These are phyloP conservation scores for Mucor sp. DNA, from an alignment of 371 early-diverging fungal species.

Conservation along the genomic window DNA sequence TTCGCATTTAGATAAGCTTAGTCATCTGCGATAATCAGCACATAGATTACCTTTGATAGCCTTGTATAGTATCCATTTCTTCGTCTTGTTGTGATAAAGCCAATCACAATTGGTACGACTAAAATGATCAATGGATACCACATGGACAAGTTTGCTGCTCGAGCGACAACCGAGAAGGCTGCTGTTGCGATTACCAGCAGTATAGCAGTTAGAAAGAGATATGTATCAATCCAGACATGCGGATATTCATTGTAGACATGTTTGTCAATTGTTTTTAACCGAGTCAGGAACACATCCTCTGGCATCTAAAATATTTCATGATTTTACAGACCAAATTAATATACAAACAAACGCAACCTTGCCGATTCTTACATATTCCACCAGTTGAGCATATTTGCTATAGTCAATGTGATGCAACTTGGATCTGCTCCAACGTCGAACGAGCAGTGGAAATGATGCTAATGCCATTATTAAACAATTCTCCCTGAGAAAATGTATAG, in stretches of 20 bases:
- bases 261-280: conserved; percentile 24
- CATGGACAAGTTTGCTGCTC: conserved; percentile 28
- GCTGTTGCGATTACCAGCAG: conserved; percentile 38
- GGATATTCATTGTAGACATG: conserved; percentile 33
- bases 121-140: conserved; percentile 43
- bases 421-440: conserved; percentile 25
- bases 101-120: conserved; percentile 32
- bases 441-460: conserved; percentile 25
- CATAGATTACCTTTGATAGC: conserved; percentile 19
- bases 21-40: background rate
- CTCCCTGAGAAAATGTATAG: background rate
- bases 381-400: conserved; percentile 20
- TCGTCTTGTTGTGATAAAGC: conserved; percentile 38
- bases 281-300: conserved; percentile 27
- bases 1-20: background rate
- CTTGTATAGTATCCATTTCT: conserved; percentile 27
- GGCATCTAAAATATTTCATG: conserved; percentile 27
- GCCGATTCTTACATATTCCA: conserved; percentile 23
- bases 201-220: conserved; percentile 34
- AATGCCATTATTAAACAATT: conserved; percentile 11
- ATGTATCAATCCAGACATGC: conserved; percentile 37
- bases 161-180: conserved; percentile 36
- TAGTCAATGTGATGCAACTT: conserved; percentile 16
- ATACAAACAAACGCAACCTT: background rate
- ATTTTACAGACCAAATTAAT: background rate